Conservation (phyloP, 768 basidiomycete species). For the Favolaschia claudopus region DNA sequence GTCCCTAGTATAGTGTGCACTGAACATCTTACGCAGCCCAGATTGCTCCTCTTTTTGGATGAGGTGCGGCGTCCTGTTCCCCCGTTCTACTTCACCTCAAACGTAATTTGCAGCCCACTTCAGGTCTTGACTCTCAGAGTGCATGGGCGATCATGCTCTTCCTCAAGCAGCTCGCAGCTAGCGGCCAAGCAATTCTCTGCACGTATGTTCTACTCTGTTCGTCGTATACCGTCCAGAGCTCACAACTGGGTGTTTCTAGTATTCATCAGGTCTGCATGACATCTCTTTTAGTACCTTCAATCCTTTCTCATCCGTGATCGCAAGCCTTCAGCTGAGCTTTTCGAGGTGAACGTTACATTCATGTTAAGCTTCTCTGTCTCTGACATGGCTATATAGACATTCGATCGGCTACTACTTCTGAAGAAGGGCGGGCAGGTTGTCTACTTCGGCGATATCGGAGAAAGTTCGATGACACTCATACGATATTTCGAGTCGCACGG, state of each 20-base stretch:
- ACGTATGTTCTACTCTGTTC: too few species aligned
- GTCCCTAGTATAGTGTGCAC: too few species aligned
- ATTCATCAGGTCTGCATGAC: constrained; percentile 57
- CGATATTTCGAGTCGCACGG: constrained; percentile 79
- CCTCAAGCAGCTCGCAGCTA: constrained; percentile 75
- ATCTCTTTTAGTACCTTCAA: too few species aligned
- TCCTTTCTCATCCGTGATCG: constrained; percentile 54
- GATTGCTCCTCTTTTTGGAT: constrained; percentile 16
- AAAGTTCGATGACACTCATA: constrained; percentile 64
- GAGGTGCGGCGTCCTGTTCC: constrained; percentile 5
- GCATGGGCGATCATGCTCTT: constrained; percentile 78
- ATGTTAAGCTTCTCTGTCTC: too few species aligned
- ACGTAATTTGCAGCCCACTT: constrained; percentile 67
- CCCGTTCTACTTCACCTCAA: constrained; percentile 28
- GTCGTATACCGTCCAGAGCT: too few species aligned
- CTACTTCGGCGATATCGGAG: constrained; percentile 77
- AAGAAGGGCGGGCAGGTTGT: too few species aligned
- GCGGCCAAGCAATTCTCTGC: constrained; percentile 88
- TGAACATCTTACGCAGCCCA: too few species aligned
- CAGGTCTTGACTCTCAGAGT: constrained; percentile 86
- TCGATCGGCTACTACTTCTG: constrained; percentile 80
- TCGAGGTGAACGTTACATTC: too few species aligned
- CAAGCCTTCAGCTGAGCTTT: constrained; percentile 84
- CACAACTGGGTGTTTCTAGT: too few species aligned
- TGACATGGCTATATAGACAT: too few species aligned